phyloP scores from a whole-genome alignment of 441 rosid species.

The Cnidoscolus chayamansa region DNA sequence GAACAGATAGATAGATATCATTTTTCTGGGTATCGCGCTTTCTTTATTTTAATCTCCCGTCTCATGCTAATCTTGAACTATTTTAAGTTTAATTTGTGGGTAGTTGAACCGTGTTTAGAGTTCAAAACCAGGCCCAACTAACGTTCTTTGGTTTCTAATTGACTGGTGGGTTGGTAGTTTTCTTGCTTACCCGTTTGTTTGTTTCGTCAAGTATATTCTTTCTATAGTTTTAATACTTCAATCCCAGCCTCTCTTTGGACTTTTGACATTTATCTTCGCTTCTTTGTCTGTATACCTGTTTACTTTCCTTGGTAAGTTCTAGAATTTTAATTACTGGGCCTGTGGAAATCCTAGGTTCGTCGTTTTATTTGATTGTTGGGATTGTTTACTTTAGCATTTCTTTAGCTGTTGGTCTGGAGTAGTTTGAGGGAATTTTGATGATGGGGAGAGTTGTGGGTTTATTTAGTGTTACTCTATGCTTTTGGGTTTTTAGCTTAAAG shows the following conservation, averaged over 20 bases:
- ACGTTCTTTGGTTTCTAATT: constrained; percentile 22
- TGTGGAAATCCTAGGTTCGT: neutral
- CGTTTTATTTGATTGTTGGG: constrained; percentile 8
- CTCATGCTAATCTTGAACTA: neutral
- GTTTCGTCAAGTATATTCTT: constrained; percentile 10
- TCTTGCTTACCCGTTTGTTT: constrained; percentile 1
- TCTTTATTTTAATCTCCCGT: neutral
- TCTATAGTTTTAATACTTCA: constrained; percentile 9
- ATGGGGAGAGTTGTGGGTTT: constrained; percentile 18
- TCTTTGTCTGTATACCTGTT: neutral
- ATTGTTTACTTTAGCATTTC: neutral
- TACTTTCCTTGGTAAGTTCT: neutral
- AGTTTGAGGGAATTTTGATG: constrained; percentile 14
- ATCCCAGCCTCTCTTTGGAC: neutral
- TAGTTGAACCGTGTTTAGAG: constrained; percentile 4
- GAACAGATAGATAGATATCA: neutral
- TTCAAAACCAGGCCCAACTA: constrained; percentile 5
- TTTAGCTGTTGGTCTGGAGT: neutral
- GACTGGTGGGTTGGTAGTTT: constrained; percentile 20
- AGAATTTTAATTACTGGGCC: neutral
- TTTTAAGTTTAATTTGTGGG: constrained; percentile 1
- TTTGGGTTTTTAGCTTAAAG: neutral
- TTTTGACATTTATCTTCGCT: constrained; percentile 6
- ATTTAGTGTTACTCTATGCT: constrained; percentile 13
- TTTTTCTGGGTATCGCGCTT: constrained; percentile 3